Percentiles rank a stretch among this genome's conserved stretches.
These are phyloP conservation scores for Pythium monospermum DNA, from an alignment of 352 stramenopile genomes.

Conservation along the genomic window DNA sequence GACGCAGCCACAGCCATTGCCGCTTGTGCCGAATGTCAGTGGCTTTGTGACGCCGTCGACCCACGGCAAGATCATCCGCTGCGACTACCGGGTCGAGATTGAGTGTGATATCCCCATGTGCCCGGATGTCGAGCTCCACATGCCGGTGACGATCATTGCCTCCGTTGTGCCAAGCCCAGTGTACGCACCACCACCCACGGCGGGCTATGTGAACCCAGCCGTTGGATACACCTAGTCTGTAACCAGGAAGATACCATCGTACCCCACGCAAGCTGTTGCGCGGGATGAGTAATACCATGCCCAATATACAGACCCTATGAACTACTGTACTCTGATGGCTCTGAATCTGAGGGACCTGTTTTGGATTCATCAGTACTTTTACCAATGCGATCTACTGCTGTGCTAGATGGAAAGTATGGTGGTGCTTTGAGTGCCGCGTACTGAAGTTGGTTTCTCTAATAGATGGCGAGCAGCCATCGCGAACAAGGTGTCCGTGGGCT, in stretches of 20 bases:
- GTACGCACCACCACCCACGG: slow-evolving; percentile 17
- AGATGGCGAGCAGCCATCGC: too few relatives aligned
- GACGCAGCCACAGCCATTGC: slow-evolving; percentile 47
- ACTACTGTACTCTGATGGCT: too few relatives aligned
- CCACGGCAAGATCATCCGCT: slow-evolving; percentile 39
- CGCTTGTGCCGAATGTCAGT: slow-evolving; percentile 26
- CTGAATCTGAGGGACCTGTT: too few relatives aligned
- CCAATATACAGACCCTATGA: too few relatives aligned
- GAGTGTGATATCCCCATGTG: slow-evolving; percentile 68
- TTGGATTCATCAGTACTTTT: too few relatives aligned
- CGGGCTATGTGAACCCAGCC: slow-evolving; percentile 14
- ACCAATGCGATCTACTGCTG: too few relatives aligned
- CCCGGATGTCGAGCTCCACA: slow-evolving; percentile 46
- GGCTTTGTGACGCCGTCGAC: slow-evolving; percentile 42
- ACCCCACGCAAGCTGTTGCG: too few relatives aligned
- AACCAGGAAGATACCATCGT: not conserved
- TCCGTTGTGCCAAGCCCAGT: slow-evolving; percentile 13
- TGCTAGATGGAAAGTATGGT: too few relatives aligned
- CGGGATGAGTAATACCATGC: too few relatives aligned
- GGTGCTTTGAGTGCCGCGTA: too few relatives aligned
- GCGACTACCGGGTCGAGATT: slow-evolving; percentile 53
- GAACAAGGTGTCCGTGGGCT: too few relatives aligned
- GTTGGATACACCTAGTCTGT: slow-evolving; percentile 2
- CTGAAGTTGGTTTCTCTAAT: too few relatives aligned
- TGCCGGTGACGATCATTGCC: slow-evolving; percentile 52